These are phyloP conservation scores for Exophiala spinifera DNA, from an alignment of 2,329 filamentous ascomycete species.

Conservation along the genomic window DNA sequence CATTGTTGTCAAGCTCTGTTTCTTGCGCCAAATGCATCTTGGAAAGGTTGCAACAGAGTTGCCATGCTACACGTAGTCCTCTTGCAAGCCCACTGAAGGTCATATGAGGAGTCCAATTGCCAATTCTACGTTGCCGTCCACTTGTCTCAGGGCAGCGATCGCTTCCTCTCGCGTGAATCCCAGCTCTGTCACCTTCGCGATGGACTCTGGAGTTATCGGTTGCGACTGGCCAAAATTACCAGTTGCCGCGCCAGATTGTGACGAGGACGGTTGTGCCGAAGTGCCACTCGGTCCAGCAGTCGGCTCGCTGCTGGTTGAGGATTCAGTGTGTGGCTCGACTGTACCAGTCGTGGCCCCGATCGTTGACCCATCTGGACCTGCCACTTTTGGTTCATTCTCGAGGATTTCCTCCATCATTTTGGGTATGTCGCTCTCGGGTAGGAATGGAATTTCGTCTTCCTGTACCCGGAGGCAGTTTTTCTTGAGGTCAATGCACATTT, in stretches of 20 bases:
- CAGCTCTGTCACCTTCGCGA: constrained; percentile 72
- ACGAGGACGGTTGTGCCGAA: constrained; percentile 23
- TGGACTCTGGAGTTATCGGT: constrained; percentile 58
- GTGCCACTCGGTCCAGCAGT: constrained; percentile 13
- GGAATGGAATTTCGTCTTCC: constrained; percentile 80
- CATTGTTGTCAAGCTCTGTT: no score
- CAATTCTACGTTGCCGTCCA: constrained; percentile 79
- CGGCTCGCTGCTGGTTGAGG: constrained; percentile 1
- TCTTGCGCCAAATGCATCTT: no score
- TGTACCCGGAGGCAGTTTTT: constrained; percentile 85
- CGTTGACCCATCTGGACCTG: constrained; percentile 81
- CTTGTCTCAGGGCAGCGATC: constrained; percentile 74
- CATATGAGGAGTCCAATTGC: constrained; percentile 70
- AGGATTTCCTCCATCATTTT: constrained; percentile 68
- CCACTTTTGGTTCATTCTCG: constrained; percentile 76
- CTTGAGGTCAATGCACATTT: constrained; percentile 84
- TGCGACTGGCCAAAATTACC: constrained; percentile 30
- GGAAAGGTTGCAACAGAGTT: no score
- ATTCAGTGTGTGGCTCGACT: constrained; percentile 28
- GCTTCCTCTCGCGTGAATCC: constrained; percentile 76
- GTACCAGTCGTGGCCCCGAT: constrained; percentile 82
- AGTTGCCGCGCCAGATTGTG: constrained; percentile 24
- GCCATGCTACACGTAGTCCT: no score
- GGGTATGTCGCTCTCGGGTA: constrained; percentile 93
- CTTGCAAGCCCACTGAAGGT: background rate